Evolutionary conservation across 2,329 filamentous ascomycete species (phyloP).

Genomic region (Pestalotiopsis fici): DNA sequence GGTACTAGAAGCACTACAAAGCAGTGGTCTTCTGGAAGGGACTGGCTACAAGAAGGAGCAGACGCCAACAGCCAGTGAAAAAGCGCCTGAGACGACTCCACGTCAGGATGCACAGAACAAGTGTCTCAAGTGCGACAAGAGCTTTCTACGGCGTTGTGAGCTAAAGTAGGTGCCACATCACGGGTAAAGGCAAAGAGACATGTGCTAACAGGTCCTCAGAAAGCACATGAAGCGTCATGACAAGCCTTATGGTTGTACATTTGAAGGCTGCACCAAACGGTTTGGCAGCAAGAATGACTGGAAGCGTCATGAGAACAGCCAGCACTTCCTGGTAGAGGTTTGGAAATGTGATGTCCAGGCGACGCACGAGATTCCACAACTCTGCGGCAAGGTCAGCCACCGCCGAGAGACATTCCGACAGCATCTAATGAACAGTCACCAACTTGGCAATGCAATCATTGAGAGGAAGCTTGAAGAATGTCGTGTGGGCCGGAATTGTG

Average conservation of each 20-base stretch:
- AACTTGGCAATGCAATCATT: constrained; percentile 29
- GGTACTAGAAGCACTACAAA: constrained; percentile 24
- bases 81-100: constrained; percentile 15
- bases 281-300: constrained; percentile 96
- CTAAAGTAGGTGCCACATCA: constrained; percentile 49
- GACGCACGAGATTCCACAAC: constrained; percentile 22
- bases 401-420: constrained; percentile 58
- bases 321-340: constrained; percentile 71
- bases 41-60: constrained; percentile 24
- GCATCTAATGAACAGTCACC: constrained; percentile 61
- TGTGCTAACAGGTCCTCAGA: constrained; percentile 42
- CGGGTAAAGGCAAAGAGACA: not conserved
- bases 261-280: constrained; percentile 63
- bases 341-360: constrained; percentile 66
- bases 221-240: constrained; percentile 85
- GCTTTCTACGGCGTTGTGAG: constrained; percentile 53
- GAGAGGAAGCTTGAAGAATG: constrained; percentile 51
- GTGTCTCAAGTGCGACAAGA: constrained; percentile 46
- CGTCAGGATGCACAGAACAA: constrained; percentile 18
- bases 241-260: constrained; percentile 82
- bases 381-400: constrained; percentile 62
- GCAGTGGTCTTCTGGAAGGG: constrained; percentile 21
- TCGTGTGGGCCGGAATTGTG: constrained; percentile 65
- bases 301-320: constrained; percentile 85
- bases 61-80: constrained; percentile 11